These are phyloP conservation scores for Clonostachys rosea DNA, from an alignment of 2,329 filamentous ascomycete species.

Conservation along the genomic window DNA sequence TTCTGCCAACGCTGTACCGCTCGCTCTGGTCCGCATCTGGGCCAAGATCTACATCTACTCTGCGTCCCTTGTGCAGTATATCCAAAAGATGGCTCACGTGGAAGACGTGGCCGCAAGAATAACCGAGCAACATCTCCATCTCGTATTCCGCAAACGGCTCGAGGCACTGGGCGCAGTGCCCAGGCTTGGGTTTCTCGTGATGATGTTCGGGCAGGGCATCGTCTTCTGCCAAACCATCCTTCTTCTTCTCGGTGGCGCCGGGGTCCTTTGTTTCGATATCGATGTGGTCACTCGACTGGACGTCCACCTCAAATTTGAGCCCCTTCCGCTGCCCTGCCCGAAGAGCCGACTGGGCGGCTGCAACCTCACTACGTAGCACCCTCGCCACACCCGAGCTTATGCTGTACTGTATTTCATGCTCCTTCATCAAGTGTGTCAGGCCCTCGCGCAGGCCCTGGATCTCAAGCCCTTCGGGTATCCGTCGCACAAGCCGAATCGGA, in stretches of 20 bases:
- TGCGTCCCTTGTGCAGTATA: constrained; percentile 38
- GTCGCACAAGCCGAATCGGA: constrained; percentile 81
- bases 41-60: constrained; percentile 40
- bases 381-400: constrained; percentile 87
- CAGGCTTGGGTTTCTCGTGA: constrained; percentile 33
- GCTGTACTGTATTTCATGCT: constrained; percentile 91
- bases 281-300: constrained; percentile 35
- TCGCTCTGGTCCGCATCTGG: constrained; percentile 33
- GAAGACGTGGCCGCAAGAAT: constrained; percentile 78
- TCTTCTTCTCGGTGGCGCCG: constrained; percentile 13
- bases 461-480: constrained; percentile 89
- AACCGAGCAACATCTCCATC: constrained; percentile 70
- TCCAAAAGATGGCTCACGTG: constrained; percentile 69
- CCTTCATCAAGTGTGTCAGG: constrained; percentile 84
- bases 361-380: constrained; percentile 84
- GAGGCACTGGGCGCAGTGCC: constrained; percentile 55
- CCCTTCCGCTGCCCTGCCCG: constrained; percentile 76
- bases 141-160: constrained; percentile 57
- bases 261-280: constrained; percentile 35
- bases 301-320: constrained; percentile 79
- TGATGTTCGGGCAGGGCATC: constrained; percentile 14
- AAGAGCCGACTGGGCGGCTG: constrained; percentile 74
- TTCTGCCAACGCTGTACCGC: constrained; percentile 70
- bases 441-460: constrained; percentile 88
- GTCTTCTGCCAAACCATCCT: constrained; percentile 5